Percentiles rank a stretch among this genome's conserved stretches.
Evolutionary conservation across 2,329 filamentous ascomycete species (phyloP).

Genomic region (Trichoderma atroviride): DNA sequence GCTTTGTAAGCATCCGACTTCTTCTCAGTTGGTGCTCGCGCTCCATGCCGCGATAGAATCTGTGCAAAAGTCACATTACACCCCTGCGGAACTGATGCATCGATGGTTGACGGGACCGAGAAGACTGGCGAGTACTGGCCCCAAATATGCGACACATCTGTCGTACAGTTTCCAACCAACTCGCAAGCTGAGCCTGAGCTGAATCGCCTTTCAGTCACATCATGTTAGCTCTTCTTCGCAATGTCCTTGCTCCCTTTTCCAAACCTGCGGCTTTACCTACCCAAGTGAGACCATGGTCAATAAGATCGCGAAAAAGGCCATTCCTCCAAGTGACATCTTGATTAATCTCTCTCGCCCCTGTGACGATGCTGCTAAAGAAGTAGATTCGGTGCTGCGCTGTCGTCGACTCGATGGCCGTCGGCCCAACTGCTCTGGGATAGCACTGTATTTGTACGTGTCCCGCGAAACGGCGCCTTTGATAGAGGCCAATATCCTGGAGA

Average conservation of each 20-base stretch:
- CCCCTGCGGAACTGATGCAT: constrained; percentile 60
- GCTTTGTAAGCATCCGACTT: constrained; percentile 67
- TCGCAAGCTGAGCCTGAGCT: constrained; percentile 32
- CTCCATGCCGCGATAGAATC: constrained; percentile 81
- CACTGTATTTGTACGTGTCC: constrained; percentile 37
- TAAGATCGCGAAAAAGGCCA: constrained; percentile 29
- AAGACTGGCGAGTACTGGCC: constrained; percentile 90
- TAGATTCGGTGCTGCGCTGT: not conserved
- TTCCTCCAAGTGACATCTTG: constrained; percentile 28
- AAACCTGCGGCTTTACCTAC: constrained; percentile 23
- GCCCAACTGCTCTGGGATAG: constrained; percentile 32
- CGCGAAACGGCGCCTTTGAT: constrained; percentile 30
- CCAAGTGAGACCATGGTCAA: constrained; percentile 28
- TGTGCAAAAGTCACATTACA: constrained; percentile 81
- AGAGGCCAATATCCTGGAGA: constrained; percentile 28
- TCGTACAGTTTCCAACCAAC: constrained; percentile 50
- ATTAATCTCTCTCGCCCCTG: constrained; percentile 25
- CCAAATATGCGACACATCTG: constrained; percentile 69
- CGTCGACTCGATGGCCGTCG: not conserved
- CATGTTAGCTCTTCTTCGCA: not conserved
- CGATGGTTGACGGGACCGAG: constrained; percentile 68
- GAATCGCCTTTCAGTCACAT: not conserved
- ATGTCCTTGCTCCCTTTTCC: not conserved
- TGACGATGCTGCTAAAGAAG: not conserved
- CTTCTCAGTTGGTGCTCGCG: constrained; percentile 72